Evolutionary conservation across 1,139 yeast species (phyloP), one percentile per base, ranked within the genome.

Genomic region (Magnusiomyces tetraspermus): DNA sequence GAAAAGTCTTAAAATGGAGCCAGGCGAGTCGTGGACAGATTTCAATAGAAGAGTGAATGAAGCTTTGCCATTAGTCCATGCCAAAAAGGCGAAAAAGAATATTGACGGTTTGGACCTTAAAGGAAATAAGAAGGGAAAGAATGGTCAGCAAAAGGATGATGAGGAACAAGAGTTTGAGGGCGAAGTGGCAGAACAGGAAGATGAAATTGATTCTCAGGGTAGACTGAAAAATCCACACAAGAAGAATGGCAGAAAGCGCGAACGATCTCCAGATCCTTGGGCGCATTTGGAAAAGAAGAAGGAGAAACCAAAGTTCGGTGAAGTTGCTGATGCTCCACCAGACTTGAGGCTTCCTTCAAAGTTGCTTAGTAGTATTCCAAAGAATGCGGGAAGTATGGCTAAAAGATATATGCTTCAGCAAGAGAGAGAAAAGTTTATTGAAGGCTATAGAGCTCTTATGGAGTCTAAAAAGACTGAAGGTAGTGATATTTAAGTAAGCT

Each of bases 261-360:
- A 65, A 19, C 50, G 60, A 4, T 67, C 71, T 4, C 73, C 73
- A 1, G 75, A 71, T 57, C 73, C 74, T 1, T 71, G 73, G 73
- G 70, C 68, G 4, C 60, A 58, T 17, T 57, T 71, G 24, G 64
- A 46, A 33, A 30, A 67, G 37, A 45, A 67, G 40, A 58, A 60
- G 45, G 51, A 56, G 17, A 49, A 53, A 37, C 72, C 75, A 36
- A 70, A 69, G 58, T 71, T 71, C 52, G 73, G 73, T 8, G 75
- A 71, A 33, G 69, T 70, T 2, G 75, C 67, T 0, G 73, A 70
- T 44, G 60, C 69, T 15, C 75, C 75, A 3, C 75, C 75, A 1
- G 68, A 65, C 50, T 62, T 71, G 46, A 67, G 61, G 11, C 55
- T 61, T 23, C 66, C 71, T 5, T 59, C 63, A 31, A 64, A 64